Evolutionary conservation across 2,329 filamentous ascomycete genomes (phyloP).

Genomic region (Aspergillus persii): DNA sequence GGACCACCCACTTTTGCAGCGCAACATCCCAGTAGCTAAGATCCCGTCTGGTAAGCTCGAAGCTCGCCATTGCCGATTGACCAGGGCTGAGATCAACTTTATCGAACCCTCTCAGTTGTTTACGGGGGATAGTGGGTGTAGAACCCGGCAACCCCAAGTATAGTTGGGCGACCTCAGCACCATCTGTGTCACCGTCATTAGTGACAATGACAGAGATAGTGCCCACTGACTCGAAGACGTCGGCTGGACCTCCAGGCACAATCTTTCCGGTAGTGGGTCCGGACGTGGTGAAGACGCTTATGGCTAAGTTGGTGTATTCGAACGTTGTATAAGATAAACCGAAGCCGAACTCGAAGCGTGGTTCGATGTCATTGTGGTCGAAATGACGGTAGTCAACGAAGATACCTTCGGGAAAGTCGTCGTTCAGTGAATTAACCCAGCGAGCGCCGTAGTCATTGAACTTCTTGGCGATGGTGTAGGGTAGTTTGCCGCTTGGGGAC

Average conservation of each 20-base stretch:
- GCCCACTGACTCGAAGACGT: slow-evolving; percentile 54
- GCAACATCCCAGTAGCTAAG: slow-evolving; percentile 36
- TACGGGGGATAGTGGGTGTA: slow-evolving; percentile 13
- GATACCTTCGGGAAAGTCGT: slow-evolving; percentile 52
- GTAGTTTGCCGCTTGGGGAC: slow-evolving; percentile 55
- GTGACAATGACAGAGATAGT: slow-evolving; percentile 47
- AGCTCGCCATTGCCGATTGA: slow-evolving; percentile 40
- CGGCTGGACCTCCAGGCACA: slow-evolving; percentile 48
- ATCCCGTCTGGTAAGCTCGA: slow-evolving; percentile 44
- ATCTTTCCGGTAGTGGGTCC: not conserved
- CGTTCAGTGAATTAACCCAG: slow-evolving; percentile 12
- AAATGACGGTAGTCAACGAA: slow-evolving; percentile 58
- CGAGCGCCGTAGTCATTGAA: slow-evolving; percentile 49
- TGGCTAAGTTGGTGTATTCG: slow-evolving; percentile 43
- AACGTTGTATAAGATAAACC: slow-evolving; percentile 58
- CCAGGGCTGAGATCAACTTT: slow-evolving; percentile 47
- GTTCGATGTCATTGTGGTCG: slow-evolving; percentile 48
- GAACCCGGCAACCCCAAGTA: slow-evolving; percentile 50
- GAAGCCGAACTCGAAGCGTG: slow-evolving; percentile 57
- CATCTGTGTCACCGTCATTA: slow-evolving; percentile 51
- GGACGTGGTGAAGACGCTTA: slow-evolving; percentile 48
- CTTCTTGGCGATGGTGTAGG: slow-evolving; percentile 60
- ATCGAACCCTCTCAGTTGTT: slow-evolving; percentile 52
- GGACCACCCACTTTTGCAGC: slow-evolving; percentile 33
- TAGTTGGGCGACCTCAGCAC: slow-evolving; percentile 55